Percentiles rank a stretch among this genome's conserved stretches.
Conservation (phyloP, 202 grass and related monocot species). For the Thinopyrum obtusiflorum region DNA sequence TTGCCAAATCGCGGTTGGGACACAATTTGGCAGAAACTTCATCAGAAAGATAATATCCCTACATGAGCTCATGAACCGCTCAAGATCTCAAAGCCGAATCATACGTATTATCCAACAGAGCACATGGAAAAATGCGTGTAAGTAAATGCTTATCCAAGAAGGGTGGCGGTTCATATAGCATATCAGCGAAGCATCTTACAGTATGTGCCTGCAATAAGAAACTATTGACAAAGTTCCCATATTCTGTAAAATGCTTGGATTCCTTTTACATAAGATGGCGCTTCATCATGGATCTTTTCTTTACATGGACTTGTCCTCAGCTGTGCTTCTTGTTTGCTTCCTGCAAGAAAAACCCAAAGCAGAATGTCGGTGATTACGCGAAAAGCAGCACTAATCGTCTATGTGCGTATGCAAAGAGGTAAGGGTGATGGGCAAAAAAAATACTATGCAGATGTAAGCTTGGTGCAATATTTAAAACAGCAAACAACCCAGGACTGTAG, state of each 20-base stretch:
- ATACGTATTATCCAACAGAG: background rate
- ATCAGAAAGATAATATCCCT: background rate
- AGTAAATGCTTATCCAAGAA: constrained; percentile 14
- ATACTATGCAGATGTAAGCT: background rate
- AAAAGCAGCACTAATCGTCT: background rate
- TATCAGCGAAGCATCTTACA: constrained; percentile 29
- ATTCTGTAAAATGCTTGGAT: constrained; percentile 26
- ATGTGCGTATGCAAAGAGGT: background rate
- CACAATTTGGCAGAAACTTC: background rate
- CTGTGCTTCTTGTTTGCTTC: background rate
- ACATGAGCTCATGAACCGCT: background rate
- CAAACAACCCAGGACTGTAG: background rate
- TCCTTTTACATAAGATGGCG: constrained; percentile 24
- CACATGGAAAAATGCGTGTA: background rate
- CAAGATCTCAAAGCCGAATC: background rate
- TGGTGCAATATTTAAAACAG: background rate
- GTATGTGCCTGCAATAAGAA: constrained; percentile 27
- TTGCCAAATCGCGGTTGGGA: background rate
- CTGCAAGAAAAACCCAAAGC: background rate
- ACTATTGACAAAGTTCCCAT: constrained; percentile 31
- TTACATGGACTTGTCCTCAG: constrained; percentile 11
- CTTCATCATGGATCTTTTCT: constrained; percentile 22
- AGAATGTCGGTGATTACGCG: background rate
- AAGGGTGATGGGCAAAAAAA: background rate
- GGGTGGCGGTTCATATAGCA: constrained; percentile 17